Evolutionary conservation across 345 rosid species (phyloP), one percentile per base, ranked within the genome.

Genomic region (Draba incana): DNA sequence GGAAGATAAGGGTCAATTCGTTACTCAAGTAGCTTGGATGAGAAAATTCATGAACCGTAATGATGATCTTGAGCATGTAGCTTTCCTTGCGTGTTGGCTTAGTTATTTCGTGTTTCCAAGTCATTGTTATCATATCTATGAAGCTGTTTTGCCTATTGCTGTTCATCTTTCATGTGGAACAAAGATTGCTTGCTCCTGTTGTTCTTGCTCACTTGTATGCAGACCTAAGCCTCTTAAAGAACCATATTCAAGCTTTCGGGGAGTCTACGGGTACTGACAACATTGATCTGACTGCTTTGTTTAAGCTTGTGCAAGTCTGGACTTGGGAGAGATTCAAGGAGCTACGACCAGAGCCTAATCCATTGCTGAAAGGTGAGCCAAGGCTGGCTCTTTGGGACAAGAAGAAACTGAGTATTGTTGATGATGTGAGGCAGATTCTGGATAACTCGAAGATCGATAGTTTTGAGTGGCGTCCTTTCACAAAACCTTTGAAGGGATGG

Each of bases 221-320:
- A 52, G 89, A 83, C 25, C 55, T 83, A 57, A 20, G 20, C 20
- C 20, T 20, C 20, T 20, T 20, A 20, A 20, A 20, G 20, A 53
- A 70, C 59, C 28, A 58, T 45, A 62, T 56, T 30, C 44, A 37
- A 15, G 14, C 42, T 25, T 37, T 49, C 2, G 28, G 13, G 25
- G 44, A 31, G 16, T 41, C 45, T 0, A 12, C 31, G 8, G 44
- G 25, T 47, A 28, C 16, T 64, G 37, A 12, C 10, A 57, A 31
- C 8, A 44, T 78, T 11, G n/a, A 16, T 5, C 23, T 85, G 6
- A 41, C 57, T 38, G 75, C 81, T 5, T 66, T 80, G 25, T 64
- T 83, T 53, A 80, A 72, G 57, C 61, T 82, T 46, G 78, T 85
- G 8, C 84, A 81, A 75, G 57, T 83, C 4, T 78, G 61, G 91